Base-by-base conservation (phyloP, 2,329 filamentous ascomycete genomes). In the Pseudocercospora musae region DNA sequence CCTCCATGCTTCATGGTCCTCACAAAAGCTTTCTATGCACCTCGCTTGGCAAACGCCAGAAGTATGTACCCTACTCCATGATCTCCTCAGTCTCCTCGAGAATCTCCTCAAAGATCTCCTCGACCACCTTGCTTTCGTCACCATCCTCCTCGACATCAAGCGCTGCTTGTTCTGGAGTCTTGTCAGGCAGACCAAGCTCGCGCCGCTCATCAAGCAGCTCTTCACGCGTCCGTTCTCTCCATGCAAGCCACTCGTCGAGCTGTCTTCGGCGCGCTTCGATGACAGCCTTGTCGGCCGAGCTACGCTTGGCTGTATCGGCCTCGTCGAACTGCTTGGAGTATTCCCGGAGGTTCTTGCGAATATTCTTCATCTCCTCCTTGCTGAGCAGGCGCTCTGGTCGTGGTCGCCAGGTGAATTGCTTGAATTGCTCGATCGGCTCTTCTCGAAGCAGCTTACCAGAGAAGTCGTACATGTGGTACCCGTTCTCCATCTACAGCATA, bases 381-480 rank as follows among this genome's bases (percentile, higher is more conserved):
- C 86, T 88, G 62, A 99, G 89, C 66, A 99, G 87, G n/a, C 91
- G 95, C 7, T 91, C 77, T 20, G 95, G 95, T 48, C 95, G 90
- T 20, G 95, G 95, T 49, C 95, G 90, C 95, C 95, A 99, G 66
- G 91, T 79, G 80, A 93, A 91, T 79, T 99, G 95, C 86, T 97
- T 97, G 86, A 99, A 98, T 79, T 96, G 96, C 69, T 99, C 95
- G 62, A 96, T 85, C 57, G 88, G 89, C 78, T 97, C 91, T 80
- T 99, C 96, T 62, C 92, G 89, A 59, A 99, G 87, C 59, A 89
- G 85, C 71, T 90, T 89, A 68, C 95, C 96, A 77, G 88, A 90
- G 86, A 99, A 99, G 76, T 96, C 93, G 85, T 97, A 98, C 65
- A 99, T 82, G 78, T 98, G 94, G 83, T 96, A 99, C 67, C 95